These are phyloP conservation scores for Hydrangea macrophylla DNA, from an alignment of 148 eudicot species.

Conservation along the genomic window DNA sequence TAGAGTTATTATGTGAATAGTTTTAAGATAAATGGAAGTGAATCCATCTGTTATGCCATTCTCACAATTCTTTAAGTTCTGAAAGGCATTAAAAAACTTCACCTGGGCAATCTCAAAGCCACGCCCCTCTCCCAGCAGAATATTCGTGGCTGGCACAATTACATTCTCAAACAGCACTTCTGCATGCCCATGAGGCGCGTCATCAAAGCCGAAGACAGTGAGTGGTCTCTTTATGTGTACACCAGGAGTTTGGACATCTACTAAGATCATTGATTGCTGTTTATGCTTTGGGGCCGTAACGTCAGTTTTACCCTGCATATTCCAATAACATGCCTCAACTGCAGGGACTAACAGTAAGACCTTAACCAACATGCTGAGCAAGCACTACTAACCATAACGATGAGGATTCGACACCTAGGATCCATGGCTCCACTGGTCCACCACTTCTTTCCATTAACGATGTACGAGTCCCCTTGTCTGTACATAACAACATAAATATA, in stretches of 20 bases:
- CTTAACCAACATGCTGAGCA: neutral
- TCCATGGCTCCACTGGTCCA: conserved; percentile 99
- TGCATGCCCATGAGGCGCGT: conserved; percentile 99
- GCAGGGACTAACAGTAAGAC: conserved; percentile 6
- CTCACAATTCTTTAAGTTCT: neutral
- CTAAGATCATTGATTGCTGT: conserved; percentile 97
- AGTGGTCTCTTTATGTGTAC: conserved; percentile 69
- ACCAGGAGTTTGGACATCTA: conserved; percentile 79
- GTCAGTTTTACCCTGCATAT: conserved; percentile 87
- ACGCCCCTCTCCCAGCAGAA: conserved; percentile 92
- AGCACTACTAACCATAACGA: conserved; percentile 71
- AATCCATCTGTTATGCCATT: neutral
- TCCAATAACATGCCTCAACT: conserved; percentile 14
- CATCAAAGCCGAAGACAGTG: conserved; percentile 93
- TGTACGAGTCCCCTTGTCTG: conserved; percentile 82
- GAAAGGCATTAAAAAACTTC: neutral
- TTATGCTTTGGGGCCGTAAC: conserved; percentile 75
- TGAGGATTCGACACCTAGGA: conserved; percentile 93
- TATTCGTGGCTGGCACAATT: conserved; percentile 72
- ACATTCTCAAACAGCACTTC: conserved; percentile 80
- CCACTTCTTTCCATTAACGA: conserved; percentile 92
- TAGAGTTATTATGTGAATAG: neutral
- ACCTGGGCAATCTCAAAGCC: conserved; percentile 99
- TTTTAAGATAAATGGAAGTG: neutral
- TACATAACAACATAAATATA: neutral